Evolutionary conservation across 169 alveolate genomes (phyloP), one percentile per base, ranked within the genome.

Genomic region (Cryptosporidium tyzzeri): DNA sequence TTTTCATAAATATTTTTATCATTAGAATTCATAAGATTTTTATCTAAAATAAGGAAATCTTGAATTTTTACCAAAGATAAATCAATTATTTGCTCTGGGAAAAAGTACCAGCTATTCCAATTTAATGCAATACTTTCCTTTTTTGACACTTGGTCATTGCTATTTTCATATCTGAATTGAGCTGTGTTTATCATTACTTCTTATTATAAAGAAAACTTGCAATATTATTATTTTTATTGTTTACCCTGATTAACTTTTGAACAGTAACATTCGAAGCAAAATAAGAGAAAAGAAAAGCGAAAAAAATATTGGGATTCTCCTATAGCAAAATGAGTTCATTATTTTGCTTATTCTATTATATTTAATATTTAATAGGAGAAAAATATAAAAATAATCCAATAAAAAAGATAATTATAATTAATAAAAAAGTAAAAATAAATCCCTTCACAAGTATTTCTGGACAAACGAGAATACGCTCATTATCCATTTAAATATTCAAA

Each of bases 101-200:
- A 59, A 45, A 80, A 80, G 14, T 80, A 65, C 87, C 87, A 59
- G 53, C 55, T 62, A 61, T 80, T 80, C 87, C 87, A 80, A 39
- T 41, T 59, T 18, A 80, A 31, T 61, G 51, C 31, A 37, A 80
- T 39, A 23, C 80, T 45, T 58, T 80, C 87, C 4, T 53, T 69
- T 26, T 62, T 59, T 44, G 45, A 80, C 10, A 62, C 59, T 59
- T 80, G 70, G 23, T 33, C 80, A 65, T 80, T 62, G 23, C 18
- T 80, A 33, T 59, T 74, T 16, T 62, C 87, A 44, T 29, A 61
- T 65, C 26, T 62, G 26, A 80, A 44, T 10, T 35, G 67, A 62
- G 75, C 87, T 29, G 31, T 62, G 9, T 41, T 80, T n/a, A 59
- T 9, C 86, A 73, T 73, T 41, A 2, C 58, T 35, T 33, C n/a